Percentiles rank a stretch among this genome's conserved stretches.
These are phyloP conservation scores for Earliella scabrosa DNA, from an alignment of 1,284 basidiomycete species.

Conservation along the genomic window DNA sequence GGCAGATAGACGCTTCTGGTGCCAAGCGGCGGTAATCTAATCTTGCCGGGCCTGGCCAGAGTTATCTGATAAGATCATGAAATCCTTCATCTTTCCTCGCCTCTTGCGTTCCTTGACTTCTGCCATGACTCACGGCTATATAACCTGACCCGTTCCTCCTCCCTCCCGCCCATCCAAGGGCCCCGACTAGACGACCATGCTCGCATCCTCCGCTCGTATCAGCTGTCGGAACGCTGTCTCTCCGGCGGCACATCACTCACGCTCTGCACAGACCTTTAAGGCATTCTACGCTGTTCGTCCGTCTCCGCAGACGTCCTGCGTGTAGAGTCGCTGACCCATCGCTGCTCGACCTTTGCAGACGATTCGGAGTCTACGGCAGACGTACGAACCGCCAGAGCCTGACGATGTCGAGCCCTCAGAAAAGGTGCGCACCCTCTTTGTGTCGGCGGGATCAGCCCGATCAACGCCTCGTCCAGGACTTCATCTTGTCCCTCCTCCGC, in stretches of 20 bases:
- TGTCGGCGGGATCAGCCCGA: not conserved
- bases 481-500: slow-evolving; percentile 93
- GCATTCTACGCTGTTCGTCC: slow-evolving; percentile 65
- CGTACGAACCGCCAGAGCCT: slow-evolving; percentile 39
- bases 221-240: slow-evolving; percentile 10
- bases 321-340: not conserved
- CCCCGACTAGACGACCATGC: slow-evolving; percentile 17
- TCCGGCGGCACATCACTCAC: slow-evolving; percentile 20
- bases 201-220: slow-evolving; percentile 24
- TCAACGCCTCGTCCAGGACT: slow-evolving; percentile 65
- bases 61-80: slow-evolving; percentile 25
- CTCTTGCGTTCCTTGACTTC: not conserved
- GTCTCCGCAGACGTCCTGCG: not conserved
- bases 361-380: slow-evolving; percentile 48
- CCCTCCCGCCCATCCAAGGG: slow-evolving; percentile 5
- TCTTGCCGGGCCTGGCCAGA: not conserved
- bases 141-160: slow-evolving; percentile 14
- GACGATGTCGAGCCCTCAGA: slow-evolving; percentile 54
- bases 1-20: slow-evolving; percentile 16
- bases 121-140: slow-evolving; percentile 23
- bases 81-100: not conserved
- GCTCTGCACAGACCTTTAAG: slow-evolving; percentile 47
- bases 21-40: slow-evolving; percentile 18
- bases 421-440: slow-evolving; percentile 43
- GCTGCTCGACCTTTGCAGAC: slow-evolving; percentile 40